A percentile compares a stretch with the other conserved stretches of the same genome.
These are phyloP conservation scores for Chlorella sp. DNA, from an alignment of 139 green algal genomes.

Conservation along the genomic window DNA sequence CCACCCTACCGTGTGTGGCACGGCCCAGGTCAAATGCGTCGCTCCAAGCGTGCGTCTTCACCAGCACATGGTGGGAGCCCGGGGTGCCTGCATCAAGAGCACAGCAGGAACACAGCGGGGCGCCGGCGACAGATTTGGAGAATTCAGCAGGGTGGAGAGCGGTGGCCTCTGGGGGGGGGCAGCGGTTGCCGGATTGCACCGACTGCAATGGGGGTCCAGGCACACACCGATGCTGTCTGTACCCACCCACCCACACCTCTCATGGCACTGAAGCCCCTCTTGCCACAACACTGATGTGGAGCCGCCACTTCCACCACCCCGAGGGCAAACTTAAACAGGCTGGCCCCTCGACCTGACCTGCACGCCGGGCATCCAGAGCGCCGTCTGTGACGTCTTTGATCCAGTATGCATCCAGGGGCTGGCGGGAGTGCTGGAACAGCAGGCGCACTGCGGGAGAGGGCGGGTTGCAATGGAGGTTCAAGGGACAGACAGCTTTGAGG, in stretches of 20 bases:
- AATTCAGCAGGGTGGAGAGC: not conserved
- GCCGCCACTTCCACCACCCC: too few relatives aligned
- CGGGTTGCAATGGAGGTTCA: too few relatives aligned
- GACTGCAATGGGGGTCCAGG: too few relatives aligned
- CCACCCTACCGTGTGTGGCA: conserved; percentile 8
- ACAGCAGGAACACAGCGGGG: too few relatives aligned
- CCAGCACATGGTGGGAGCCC: conserved; percentile 32
- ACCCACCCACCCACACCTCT: too few relatives aligned
- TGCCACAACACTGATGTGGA: too few relatives aligned
- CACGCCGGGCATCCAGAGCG: conserved; percentile 21
- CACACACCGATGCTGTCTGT: too few relatives aligned
- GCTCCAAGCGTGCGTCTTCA: conserved; percentile 56
- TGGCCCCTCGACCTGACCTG: not conserved
- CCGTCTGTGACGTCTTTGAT: conserved; percentile 30
- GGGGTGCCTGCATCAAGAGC: not conserved
- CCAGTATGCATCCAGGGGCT: conserved; percentile 52
- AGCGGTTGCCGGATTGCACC: too few relatives aligned
- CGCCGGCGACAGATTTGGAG: not conserved
- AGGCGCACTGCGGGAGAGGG: conserved; percentile 33
- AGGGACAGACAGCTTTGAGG: too few relatives aligned
- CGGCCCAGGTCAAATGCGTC: not conserved
- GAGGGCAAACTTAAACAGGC: not conserved
- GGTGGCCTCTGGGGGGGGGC: too few relatives aligned
- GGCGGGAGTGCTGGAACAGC: conserved; percentile 36
- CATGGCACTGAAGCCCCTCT: too few relatives aligned